These are phyloP conservation scores for Holtermanniella nyarrowii DNA, from an alignment of 768 basidiomycete genomes.

Conservation along the genomic window DNA sequence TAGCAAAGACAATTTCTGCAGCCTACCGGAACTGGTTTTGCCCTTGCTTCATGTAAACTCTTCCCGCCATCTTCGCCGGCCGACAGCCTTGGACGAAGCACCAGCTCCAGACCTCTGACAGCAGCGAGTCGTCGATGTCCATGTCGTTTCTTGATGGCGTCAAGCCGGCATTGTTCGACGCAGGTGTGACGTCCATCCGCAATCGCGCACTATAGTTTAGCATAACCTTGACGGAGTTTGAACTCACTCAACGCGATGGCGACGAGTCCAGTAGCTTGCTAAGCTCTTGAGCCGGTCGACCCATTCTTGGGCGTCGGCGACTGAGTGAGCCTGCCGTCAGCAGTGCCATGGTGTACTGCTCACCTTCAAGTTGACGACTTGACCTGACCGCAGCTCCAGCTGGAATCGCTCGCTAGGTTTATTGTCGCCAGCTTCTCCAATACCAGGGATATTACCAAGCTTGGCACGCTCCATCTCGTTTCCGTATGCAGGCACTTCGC, in stretches of 20 bases:
- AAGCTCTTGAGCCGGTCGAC: conserved; percentile 62
- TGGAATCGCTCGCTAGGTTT: conserved; percentile 58
- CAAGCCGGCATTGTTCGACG: conserved; percentile 11
- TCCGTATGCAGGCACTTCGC: conserved; percentile 7
- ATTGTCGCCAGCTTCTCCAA: not conserved
- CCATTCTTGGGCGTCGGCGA: conserved; percentile 69
- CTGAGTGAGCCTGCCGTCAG: conserved; percentile 51
- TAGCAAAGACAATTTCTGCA: not conserved
- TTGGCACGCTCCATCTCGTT: conserved; percentile 48
- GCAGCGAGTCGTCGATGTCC: conserved; percentile 33
- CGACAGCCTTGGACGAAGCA: conserved; percentile 72
- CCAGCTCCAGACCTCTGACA: conserved; percentile 71
- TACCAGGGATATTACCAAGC: conserved; percentile 42
- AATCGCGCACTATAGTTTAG: conserved; percentile 18
- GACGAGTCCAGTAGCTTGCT: conserved; percentile 65
- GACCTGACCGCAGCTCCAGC: conserved; percentile 58
- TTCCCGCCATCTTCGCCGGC: conserved; percentile 62
- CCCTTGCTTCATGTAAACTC: conserved; percentile 61
- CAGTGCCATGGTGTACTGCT: conserved; percentile 13
- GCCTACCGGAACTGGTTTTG: conserved; percentile 65
- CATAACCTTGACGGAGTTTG: not conserved
- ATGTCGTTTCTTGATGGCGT: not conserved
- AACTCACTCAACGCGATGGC: conserved; percentile 56
- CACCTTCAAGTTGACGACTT: conserved; percentile 69
- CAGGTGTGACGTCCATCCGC: conserved; percentile 28